phyloP scores from a whole-genome alignment of 176 grass and related monocot species.

The Lolium multiflorum region DNA sequence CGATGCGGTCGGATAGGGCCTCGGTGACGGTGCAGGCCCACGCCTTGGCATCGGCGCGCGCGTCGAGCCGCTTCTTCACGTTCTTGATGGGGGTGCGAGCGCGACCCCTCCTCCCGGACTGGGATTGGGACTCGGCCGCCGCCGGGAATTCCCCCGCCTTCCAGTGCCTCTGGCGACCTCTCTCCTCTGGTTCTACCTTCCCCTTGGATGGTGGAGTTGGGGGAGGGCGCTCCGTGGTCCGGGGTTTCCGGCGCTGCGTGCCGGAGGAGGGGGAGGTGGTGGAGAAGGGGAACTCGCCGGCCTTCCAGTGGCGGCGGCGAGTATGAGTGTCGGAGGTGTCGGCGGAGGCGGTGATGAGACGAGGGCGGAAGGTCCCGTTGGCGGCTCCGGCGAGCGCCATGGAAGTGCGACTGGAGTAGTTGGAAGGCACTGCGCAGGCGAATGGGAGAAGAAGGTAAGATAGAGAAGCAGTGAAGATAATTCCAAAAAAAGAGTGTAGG shows the following conservation, averaged over 20 bases:
- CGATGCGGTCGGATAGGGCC: conserved; percentile 68
- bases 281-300: conserved; percentile 57
- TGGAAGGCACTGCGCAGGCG: conserved; percentile 14
- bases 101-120: not conserved
- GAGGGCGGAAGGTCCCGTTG: conserved; percentile 35
- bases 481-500: conserved; percentile 15
- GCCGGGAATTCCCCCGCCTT: conserved; percentile 65
- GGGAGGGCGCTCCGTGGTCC: not conserved
- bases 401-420: not conserved
- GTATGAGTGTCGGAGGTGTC: not conserved
- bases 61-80: conserved; percentile 73
- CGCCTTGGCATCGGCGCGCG: conserved; percentile 58
- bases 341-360: conserved; percentile 30
- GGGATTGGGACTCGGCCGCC: conserved; percentile 21
- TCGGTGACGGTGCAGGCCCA: conserved; percentile 96
- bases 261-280: conserved; percentile 25
- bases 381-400: conserved; percentile 35
- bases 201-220: conserved; percentile 1
- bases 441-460: conserved; percentile 27
- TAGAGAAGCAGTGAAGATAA: conserved; percentile 23
- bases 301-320: conserved; percentile 56
- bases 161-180: conserved; percentile 55
- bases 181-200: not conserved
- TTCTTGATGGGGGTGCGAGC: conserved; percentile 68
- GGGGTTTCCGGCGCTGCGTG: conserved; percentile 6